A percentile compares a stretch with the other conserved stretches of the same genome.
These are phyloP conservation scores for Spizellomyces sp. DNA, from an alignment of 192 early-diverging fungal genomes.

Conservation along the genomic window DNA sequence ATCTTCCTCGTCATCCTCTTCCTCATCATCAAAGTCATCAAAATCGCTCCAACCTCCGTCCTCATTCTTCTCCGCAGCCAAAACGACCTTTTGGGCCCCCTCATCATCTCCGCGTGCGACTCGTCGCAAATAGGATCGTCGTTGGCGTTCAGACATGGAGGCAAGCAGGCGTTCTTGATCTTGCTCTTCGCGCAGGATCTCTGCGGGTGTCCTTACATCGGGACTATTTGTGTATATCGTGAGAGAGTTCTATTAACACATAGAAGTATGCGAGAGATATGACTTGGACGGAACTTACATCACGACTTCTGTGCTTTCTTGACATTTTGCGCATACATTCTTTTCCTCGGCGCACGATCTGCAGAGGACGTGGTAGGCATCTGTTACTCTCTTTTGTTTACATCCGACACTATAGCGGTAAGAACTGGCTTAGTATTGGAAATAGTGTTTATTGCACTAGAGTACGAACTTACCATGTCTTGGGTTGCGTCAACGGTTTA, in stretches of 20 bases:
- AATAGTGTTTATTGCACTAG: background rate
- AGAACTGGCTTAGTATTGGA: background rate
- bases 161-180: conserved; percentile 71
- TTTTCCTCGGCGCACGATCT: conserved; percentile 77
- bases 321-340: conserved; percentile 92
- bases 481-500: conserved; percentile 89
- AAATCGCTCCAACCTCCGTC: conserved; percentile 54
- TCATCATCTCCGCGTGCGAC: conserved; percentile 78
- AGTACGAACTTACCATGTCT: conserved; percentile 71
- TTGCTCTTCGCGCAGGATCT: conserved; percentile 69
- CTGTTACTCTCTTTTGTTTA: conserved; percentile 78
- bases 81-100: conserved; percentile 43
- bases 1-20: conserved; percentile 33
- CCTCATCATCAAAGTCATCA: conserved; percentile 59
- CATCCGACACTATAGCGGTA: conserved; percentile 60
- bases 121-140: conserved; percentile 78
- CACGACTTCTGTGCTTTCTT: conserved; percentile 68
- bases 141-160: conserved; percentile 79
- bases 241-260: background rate
- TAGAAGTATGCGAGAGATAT: background rate
- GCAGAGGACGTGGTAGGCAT: conserved; percentile 96
- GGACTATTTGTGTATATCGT: conserved; percentile 2
- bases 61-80: conserved; percentile 40
- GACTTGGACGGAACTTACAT: conserved; percentile 8
- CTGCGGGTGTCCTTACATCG: conserved; percentile 58